Percentiles rank a stretch among this genome's conserved stretches.
phyloP scores from a whole-genome alignment of 148 eudicot species.

The Diospyros kaki region DNA sequence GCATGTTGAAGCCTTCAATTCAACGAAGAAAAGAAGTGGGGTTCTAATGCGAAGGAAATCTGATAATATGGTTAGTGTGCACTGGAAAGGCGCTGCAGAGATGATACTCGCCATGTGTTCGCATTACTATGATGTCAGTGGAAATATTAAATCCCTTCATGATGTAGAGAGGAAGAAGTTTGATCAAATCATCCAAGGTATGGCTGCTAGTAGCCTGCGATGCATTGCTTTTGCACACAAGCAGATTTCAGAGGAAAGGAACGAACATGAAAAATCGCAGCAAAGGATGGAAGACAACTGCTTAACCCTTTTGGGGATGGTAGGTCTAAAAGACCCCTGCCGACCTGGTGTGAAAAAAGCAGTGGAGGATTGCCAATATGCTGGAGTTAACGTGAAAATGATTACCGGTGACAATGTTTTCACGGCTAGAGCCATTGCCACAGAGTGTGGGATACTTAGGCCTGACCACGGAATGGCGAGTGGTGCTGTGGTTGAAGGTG shows the following conservation, averaged over 20 bases:
- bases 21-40: slow-evolving; percentile 18
- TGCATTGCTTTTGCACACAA: slow-evolving; percentile 23
- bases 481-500: too few species aligned
- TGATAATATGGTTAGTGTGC: too few species aligned
- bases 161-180: too few species aligned
- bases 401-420: slow-evolving; percentile 17
- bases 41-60: too few species aligned
- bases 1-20: slow-evolving; percentile 17
- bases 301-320: slow-evolving; percentile 14
- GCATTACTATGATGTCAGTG: too few species aligned
- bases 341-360: slow-evolving; percentile 8
- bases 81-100: too few species aligned
- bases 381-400: slow-evolving; percentile 16
- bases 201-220: slow-evolving; percentile 24
- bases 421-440: slow-evolving; percentile 21
- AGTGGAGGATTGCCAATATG: slow-evolving; percentile 6
- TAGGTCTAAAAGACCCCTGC: slow-evolving; percentile 17
- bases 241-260: neutral
- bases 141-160: too few species aligned
- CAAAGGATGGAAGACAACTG: slow-evolving; percentile 13
- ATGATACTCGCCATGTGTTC: too few species aligned
- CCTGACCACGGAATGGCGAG: too few species aligned
- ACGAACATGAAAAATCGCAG: too few species aligned
- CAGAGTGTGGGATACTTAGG: slow-evolving; percentile 25
- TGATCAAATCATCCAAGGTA: slow-evolving; percentile 15